Conservation (phyloP, 495 filamentous ascomycete species). For the Aspergillus campestris region DNA sequence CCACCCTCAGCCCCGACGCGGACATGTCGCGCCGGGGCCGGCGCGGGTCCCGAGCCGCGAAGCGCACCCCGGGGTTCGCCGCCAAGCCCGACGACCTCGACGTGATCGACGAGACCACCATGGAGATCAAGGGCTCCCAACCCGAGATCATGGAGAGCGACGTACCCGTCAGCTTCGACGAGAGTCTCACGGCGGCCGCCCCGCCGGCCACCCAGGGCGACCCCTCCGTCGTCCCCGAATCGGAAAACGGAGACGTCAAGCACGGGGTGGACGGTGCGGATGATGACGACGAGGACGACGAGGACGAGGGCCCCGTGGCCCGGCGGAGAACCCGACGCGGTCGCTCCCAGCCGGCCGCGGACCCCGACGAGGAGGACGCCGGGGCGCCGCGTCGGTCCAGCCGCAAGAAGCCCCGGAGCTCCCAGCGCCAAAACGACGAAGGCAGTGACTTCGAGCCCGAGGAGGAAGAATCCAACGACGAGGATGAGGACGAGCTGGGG, state of each 20-base stretch:
- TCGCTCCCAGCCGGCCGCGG: conserved; percentile 28
- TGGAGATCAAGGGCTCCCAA: conserved; percentile 29
- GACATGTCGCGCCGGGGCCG: conserved; percentile 43
- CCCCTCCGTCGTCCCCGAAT: conserved; percentile 37
- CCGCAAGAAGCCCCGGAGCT: conserved; percentile 40
- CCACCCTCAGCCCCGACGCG: conserved; percentile 60
- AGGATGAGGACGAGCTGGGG: conserved; percentile 50
- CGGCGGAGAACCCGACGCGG: conserved; percentile 40
- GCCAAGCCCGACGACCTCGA: conserved; percentile 26
- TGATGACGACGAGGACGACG: conserved; percentile 55
- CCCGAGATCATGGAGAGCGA: conserved; percentile 36
- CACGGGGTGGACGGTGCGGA: conserved; percentile 6
- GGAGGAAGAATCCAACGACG: conserved; percentile 52
- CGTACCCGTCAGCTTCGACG: conserved; percentile 31
- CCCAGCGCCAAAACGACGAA: conserved; percentile 48
- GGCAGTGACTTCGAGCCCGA: conserved; percentile 85
- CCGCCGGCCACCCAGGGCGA: too few relatives aligned
- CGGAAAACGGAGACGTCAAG: conserved; percentile 36
- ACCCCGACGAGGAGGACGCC: conserved; percentile 26
- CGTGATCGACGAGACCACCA: conserved; percentile 20
- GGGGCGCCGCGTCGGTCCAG: conserved; percentile 38
- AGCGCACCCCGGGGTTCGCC: conserved; percentile 38
- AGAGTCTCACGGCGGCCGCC: conserved; percentile 15
- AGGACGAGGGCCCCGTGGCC: conserved; percentile 55
- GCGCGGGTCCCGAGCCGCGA: conserved; percentile 45